phyloP scores from a whole-genome alignment of 768 basidiomycete species.

The Cubamyces sp. region DNA sequence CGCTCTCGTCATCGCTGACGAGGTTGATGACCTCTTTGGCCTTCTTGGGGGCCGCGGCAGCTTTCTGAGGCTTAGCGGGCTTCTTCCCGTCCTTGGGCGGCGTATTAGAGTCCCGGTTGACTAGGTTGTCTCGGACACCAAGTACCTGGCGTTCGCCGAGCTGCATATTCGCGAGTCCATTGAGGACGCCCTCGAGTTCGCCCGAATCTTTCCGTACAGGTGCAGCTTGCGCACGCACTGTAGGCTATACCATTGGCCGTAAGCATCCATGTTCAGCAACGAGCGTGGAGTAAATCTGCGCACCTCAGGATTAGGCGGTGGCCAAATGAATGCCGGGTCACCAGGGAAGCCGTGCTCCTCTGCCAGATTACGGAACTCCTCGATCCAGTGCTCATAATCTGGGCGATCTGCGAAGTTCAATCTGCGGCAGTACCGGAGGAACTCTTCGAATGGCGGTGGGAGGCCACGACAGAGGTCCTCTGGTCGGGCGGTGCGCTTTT shows the following conservation, averaged over 20 bases:
- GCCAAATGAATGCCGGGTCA: constrained; percentile 72
- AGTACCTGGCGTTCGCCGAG: constrained; percentile 55
- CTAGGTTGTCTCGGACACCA: constrained; percentile 48
- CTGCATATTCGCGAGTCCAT: constrained; percentile 61
- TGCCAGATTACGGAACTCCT: constrained; percentile 68
- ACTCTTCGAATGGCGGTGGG: constrained; percentile 76
- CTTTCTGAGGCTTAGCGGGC: constrained; percentile 2
- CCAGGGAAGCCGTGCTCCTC: constrained; percentile 59
- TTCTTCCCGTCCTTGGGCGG: constrained; percentile 27
- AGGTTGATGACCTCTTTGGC: constrained; percentile 35
- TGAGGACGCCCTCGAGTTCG: constrained; percentile 59
- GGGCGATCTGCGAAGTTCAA: constrained; percentile 71
- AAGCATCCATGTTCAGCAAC: neutral
- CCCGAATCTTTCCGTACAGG: constrained; percentile 26
- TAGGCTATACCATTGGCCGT: constrained; percentile 19
- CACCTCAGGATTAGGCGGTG: constrained; percentile 48
- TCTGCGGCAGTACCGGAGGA: constrained; percentile 70
- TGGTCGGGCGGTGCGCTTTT: constrained; percentile 61
- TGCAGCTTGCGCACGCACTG: constrained; percentile 21
- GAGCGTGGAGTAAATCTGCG: neutral
- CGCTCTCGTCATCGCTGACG: constrained; percentile 37
- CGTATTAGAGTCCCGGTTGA: constrained; percentile 42
- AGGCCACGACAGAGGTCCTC: constrained; percentile 72
- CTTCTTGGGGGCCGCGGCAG: constrained; percentile 10
- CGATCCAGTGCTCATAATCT: constrained; percentile 67